Evolutionary conservation across 2,329 filamentous ascomycete species (phyloP), one percentile per base, ranked within the genome.

Genomic region (Aplosporella prunicola): DNA sequence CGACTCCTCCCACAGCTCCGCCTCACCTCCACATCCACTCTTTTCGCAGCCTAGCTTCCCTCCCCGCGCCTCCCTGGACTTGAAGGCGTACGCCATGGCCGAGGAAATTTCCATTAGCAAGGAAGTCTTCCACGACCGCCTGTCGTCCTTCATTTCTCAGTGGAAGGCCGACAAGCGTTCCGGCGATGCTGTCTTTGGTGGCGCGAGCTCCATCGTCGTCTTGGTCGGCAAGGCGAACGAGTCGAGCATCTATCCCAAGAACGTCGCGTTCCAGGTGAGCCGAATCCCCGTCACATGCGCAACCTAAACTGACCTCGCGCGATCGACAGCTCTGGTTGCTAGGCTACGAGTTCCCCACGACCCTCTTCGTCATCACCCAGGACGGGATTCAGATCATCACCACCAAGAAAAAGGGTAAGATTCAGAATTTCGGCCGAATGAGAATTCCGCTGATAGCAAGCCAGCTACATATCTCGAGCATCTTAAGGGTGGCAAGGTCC

Each of bases 261-360:
- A 88, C 55, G 94, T 94, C 61, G 87, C 91, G 15, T 81, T 95
- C 63, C 91, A 96, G 68, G 87, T 93, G 71, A 58, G 81, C 68
- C n/a, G n/a, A n/a, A n/a, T n/a, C n/a, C n/a, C n/a, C n/a, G n/a
- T 33, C 18, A 9, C 28, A 38, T 38, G 20, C 36, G 25, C 45
- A 11, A 27, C 5, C 20, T 9, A 4, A 10, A 31, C 45, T 48
- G 32, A 46, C 40, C n/a, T 23, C 17, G 40, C 51, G 20, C 24
- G 32, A 30, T 44, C 27, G 47, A 43, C 60, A 95, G 88, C 93
- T 96, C 64, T 98, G 93, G 93, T 73, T 98, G 39, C 76, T 98
- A 45, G 91, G 91, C 52, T 98, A 98, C 69, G 91, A 98, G 61
- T 98, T 98, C 56, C 91, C 91, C 22, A 88, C 89, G 25, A 98